These are phyloP conservation scores for Bryum argenteum DNA, from an alignment of 225 moss, liverwort and hornwort species.

Conservation along the genomic window DNA sequence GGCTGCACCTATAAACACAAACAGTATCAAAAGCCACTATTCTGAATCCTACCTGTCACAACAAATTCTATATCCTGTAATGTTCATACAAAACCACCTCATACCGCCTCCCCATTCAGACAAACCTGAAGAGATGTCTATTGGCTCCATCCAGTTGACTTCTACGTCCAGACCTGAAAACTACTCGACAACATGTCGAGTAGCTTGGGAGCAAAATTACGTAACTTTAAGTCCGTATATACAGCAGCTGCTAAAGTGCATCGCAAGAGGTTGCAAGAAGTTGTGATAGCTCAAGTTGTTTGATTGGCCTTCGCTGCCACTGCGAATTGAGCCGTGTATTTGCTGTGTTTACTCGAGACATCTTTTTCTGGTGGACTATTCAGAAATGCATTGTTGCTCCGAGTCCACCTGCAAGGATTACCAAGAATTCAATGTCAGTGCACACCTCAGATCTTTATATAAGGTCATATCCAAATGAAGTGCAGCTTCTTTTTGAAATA, in stretches of 20 bases:
- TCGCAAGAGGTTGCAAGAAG: neutral
- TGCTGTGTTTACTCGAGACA: slow-evolving; percentile 34
- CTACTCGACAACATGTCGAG: slow-evolving; percentile 7
- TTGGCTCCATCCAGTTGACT: neutral
- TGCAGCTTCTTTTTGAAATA: neutral
- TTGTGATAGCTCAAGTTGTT: slow-evolving; percentile 7
- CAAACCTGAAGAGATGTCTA: slow-evolving; percentile 11
- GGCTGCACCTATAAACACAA: neutral
- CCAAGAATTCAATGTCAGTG: neutral
- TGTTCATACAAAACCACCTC: slow-evolving; percentile 28
- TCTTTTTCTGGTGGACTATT: slow-evolving; percentile 49
- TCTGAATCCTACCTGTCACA: neutral
- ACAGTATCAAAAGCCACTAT: neutral
- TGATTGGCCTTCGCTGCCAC: slow-evolving; percentile 42
- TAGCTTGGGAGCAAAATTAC: slow-evolving; percentile 2
- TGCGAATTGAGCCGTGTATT: slow-evolving; percentile 50
- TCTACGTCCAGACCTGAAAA: slow-evolving; percentile 3
- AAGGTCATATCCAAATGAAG: neutral
- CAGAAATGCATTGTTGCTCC: slow-evolving; percentile 60
- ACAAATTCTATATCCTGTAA: neutral
- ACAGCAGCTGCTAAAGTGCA: slow-evolving; percentile 8
- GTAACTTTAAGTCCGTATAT: slow-evolving; percentile 9
- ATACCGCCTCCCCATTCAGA: neutral
- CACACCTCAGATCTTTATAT: slow-evolving; percentile 9
- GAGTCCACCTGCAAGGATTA: slow-evolving; percentile 50